Base-by-base conservation (phyloP, 371 early-diverging fungal genomes). In the Mortierella sp. region DNA sequence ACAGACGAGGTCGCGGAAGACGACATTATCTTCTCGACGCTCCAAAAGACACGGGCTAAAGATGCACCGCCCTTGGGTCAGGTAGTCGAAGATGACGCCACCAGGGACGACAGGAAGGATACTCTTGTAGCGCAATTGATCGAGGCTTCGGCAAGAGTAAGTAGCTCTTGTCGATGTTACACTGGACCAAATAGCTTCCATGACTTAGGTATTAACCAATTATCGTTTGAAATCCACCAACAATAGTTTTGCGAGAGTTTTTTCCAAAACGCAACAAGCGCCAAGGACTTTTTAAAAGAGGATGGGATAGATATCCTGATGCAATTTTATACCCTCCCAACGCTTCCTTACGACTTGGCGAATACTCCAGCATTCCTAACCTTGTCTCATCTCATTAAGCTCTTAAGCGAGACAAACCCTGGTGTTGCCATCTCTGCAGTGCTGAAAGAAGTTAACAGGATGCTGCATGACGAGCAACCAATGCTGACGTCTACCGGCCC, bases 181-280 rank as follows among this genome's bases (percentile, higher is more conserved):
- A n/a, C n/a, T n/a, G 51, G n/a, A 5, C n/a, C n/a, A n/a, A 43
- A 43, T 14, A 43, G 11, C 43, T 11, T 14, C 11, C 43, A 43
- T 43, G 43, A 14, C 24, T n/a, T 47, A 5, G 5, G 52, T 52
- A 20, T 20, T 28, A 55, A 55, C 32, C 43, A 43, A 11, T 5
- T 26, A 39, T 39, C 37, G 22, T 24, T n/a, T 37, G 11, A 18
- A 1, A 47, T 30, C 22, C 10, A 18, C n/a, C 37, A 32, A 60
- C 20, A 5, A 22, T 81, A 92, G 89, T 96, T 96, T 70, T 83
- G 96, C 28, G 96, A 96, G 70, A 96, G 96, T 5, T 81, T 96
- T 22, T 95, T 97, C 77, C 94, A 95, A 69, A 95, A 93, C 70
- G 84, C 87, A 35, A 67, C 88, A 16, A 95, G 95, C 71, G 89